Evolutionary conservation across 1,284 basidiomycete genomes (phyloP).

Genomic region (Blastosporella zonata): DNA sequence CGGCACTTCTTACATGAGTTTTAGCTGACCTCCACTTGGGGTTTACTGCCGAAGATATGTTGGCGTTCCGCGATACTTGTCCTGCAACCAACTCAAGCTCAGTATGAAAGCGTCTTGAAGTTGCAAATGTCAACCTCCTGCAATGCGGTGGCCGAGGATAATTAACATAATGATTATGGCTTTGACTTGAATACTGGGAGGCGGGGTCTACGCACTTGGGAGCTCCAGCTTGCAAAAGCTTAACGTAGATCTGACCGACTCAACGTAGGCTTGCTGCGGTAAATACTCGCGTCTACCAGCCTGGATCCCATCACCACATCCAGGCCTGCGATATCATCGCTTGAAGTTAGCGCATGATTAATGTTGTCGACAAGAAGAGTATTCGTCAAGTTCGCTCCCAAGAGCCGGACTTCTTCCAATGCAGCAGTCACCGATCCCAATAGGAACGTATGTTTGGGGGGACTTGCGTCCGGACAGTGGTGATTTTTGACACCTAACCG

Average conservation of each 20-base stretch:
- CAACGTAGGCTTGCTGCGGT: conserved; percentile 14
- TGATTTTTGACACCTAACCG: too few species aligned
- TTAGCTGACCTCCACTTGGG: conserved; percentile 33
- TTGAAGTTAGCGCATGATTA: conserved; percentile 15
- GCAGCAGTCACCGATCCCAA: conserved; percentile 3
- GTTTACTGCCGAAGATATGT: conserved; percentile 27
- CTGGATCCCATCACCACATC: conserved; percentile 19
- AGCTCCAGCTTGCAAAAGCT: conserved; percentile 24
- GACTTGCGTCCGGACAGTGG: too few species aligned
- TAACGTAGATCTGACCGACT: conserved; percentile 25
- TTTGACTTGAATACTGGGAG: background rate
- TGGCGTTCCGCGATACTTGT: conserved; percentile 29
- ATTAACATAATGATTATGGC: conserved; percentile 9
- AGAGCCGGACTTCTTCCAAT: background rate
- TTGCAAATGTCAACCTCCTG: conserved; percentile 19
- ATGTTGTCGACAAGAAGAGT: conserved; percentile 5
- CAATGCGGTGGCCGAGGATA: conserved; percentile 19
- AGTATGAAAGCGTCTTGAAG: background rate
- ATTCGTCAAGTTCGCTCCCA: conserved; percentile 6
- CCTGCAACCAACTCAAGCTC: conserved; percentile 10
- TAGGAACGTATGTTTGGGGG: too few species aligned
- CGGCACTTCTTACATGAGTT: conserved; percentile 30
- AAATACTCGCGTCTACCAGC: conserved; percentile 17
- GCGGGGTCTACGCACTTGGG: conserved; percentile 8
- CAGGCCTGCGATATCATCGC: conserved; percentile 13